These are phyloP conservation scores for Xylaria polymorpha DNA, from an alignment of 2,329 filamentous ascomycete genomes.

Conservation along the genomic window DNA sequence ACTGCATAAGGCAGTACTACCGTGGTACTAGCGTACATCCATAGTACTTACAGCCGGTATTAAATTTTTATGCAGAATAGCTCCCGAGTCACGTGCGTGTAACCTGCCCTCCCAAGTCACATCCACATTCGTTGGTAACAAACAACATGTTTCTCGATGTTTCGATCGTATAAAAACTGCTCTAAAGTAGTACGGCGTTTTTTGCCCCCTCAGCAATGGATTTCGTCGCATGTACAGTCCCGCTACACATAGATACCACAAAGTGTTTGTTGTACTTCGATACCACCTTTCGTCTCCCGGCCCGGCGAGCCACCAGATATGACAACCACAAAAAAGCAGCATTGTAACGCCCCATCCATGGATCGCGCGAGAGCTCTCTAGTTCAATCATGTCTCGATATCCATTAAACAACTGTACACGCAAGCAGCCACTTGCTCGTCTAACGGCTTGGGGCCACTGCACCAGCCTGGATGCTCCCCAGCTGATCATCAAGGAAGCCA, in stretches of 20 bases:
- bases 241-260: constrained; percentile 39
- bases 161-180: constrained; percentile 6
- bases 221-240: constrained; percentile 37
- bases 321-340: constrained; percentile 32
- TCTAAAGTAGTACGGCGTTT: constrained; percentile 6
- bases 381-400: constrained; percentile 50
- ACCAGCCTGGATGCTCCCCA: constrained; percentile 21
- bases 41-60: background rate
- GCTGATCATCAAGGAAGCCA: constrained; percentile 23
- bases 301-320: constrained; percentile 25
- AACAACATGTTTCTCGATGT: background rate
- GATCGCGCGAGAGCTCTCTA: constrained; percentile 45
- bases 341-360: constrained; percentile 43
- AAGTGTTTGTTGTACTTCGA: constrained; percentile 32
- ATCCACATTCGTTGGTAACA: background rate
- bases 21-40: background rate
- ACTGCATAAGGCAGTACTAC: background rate
- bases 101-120: background rate
- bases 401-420: constrained; percentile 45
- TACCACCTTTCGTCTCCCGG: constrained; percentile 30
- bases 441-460: constrained; percentile 26
- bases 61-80: constrained; percentile 26
- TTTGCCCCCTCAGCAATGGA: constrained; percentile 8
- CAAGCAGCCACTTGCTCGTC: constrained; percentile 37
- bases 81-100: constrained; percentile 26